Base-by-base conservation (phyloP, 1,139 yeast genomes). In the Meyerozyma guilliermondii region DNA sequence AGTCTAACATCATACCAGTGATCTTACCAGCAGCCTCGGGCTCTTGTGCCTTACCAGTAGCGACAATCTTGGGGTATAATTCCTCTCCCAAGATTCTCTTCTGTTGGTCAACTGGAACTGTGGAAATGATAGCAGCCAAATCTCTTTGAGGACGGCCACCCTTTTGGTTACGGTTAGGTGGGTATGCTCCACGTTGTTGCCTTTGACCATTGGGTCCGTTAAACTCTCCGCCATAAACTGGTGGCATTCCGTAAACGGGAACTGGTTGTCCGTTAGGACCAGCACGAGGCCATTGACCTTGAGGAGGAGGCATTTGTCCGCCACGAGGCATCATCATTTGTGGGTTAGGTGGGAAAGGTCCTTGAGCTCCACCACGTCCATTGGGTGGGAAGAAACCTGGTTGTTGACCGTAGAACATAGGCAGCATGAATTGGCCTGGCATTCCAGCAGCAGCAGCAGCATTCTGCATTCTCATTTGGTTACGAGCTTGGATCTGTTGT, bases 11-110 rank as follows among this genome's bases (percentile, higher is more conserved):
- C 98, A 92, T 92, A 76, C 98, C 98, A 56, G 99, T 92, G 66
- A 92, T 89, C 79, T 91, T 92, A 74, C 97, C 96, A 56, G 98
- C 97, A 63, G 96, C 91, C 71, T 88, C 96, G 50, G 87, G 87
- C 63, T 87, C 95, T 59, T 77, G 78, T 51, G 82, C 83, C 67
- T 86, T 83, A 63, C 95, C 95, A 63, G 92, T 87, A 56, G 91
- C 82, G 55, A 85, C 83, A 62, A 94, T 86, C 81, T 84, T 88
- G 65, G 95, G 94, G 80, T 91, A 94, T 65, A 94, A 80, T 66
- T 89, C 96, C 79, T 92, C 98, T 71, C 99, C 98, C 66, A 94
- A 80, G 65, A 89, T 80, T 78, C 94, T 88, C 83, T 87, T 88
- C 78, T 91, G 96, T 72, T 89, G 92, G 66, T 87, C 97, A 62